Evolutionary conservation across 306 rosid genomes (phyloP).

Genomic region (Psophocarpus tetragonolobus): DNA sequence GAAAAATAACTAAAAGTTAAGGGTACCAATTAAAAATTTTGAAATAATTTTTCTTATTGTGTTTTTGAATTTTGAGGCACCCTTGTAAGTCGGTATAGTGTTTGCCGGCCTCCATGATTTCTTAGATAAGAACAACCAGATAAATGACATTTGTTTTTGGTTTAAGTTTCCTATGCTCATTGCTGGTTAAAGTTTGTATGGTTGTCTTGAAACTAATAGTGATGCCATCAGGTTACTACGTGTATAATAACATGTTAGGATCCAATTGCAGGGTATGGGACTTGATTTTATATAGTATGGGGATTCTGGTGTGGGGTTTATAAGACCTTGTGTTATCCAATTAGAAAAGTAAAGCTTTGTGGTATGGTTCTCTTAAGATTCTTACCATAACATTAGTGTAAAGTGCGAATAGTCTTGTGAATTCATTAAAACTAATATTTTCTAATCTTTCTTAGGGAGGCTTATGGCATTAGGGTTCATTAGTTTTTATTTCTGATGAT

Average conservation of each 20-base stretch:
- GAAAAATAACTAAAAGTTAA: background rate
- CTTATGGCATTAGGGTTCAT: too few relatives aligned
- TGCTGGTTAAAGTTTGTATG: background rate
- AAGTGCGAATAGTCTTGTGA: background rate
- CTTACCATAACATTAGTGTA: background rate
- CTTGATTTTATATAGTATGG: background rate
- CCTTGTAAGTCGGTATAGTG: background rate
- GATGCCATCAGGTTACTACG: background rate
- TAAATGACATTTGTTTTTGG: background rate
- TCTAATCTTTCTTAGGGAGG: too few relatives aligned
- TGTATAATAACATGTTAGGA: background rate
- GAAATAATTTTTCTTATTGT: background rate
- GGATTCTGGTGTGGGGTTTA: background rate
- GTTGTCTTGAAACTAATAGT: background rate
- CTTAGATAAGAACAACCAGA: background rate
- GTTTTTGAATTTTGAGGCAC: background rate
- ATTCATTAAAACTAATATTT: constrained; percentile 4
- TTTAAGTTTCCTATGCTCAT: background rate
- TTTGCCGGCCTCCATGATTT: background rate
- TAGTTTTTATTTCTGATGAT: too few relatives aligned
- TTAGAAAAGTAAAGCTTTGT: background rate
- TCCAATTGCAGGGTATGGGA: background rate
- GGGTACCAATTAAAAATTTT: background rate
- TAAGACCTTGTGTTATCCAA: background rate
- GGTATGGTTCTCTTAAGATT: background rate